Conservation (phyloP, 257 asterid species). For the Ballota nigra region DNA sequence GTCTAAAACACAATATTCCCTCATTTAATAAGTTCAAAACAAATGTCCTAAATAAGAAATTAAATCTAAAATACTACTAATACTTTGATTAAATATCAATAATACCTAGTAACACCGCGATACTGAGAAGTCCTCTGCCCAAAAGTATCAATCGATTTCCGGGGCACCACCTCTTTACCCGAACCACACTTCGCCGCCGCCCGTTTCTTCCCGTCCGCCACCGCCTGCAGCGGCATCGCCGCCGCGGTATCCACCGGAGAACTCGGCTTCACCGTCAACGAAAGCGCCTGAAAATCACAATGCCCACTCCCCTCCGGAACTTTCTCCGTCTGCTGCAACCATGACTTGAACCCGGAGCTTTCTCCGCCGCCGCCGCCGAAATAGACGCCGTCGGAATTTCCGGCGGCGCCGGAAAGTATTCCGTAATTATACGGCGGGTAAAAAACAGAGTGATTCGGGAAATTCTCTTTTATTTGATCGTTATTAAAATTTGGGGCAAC, state of each 20-base stretch:
- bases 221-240: conserved; percentile 24
- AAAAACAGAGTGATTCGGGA: conserved; percentile 21
- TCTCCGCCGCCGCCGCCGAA: conserved; percentile 33
- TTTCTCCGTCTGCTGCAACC: conserved; percentile 49
- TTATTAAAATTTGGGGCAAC: conserved; percentile 39
- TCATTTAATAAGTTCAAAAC: neutral
- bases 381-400: conserved; percentile 20
- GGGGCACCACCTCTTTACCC: conserved; percentile 42
- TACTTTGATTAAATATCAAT: neutral
- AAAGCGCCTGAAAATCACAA: conserved; percentile 44
- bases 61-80: neutral
- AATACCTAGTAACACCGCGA: conserved; percentile 84
- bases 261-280: conserved; percentile 43
- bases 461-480: conserved; percentile 20
- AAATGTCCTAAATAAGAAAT: neutral
- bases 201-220: conserved; percentile 49
- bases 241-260: conserved; percentile 18
- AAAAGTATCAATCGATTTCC: conserved; percentile 73
- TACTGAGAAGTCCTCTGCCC: conserved; percentile 88
- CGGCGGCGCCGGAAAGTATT: conserved; percentile 4
- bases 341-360: conserved; percentile 47
- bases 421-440: conserved; percentile 30
- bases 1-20: conserved; percentile 33
- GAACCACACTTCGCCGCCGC: conserved; percentile 27
- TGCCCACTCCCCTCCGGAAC: conserved; percentile 26